These are phyloP conservation scores for Kluyveromyces sp. DNA, from an alignment of 1,139 yeast species.

Conservation along the genomic window DNA sequence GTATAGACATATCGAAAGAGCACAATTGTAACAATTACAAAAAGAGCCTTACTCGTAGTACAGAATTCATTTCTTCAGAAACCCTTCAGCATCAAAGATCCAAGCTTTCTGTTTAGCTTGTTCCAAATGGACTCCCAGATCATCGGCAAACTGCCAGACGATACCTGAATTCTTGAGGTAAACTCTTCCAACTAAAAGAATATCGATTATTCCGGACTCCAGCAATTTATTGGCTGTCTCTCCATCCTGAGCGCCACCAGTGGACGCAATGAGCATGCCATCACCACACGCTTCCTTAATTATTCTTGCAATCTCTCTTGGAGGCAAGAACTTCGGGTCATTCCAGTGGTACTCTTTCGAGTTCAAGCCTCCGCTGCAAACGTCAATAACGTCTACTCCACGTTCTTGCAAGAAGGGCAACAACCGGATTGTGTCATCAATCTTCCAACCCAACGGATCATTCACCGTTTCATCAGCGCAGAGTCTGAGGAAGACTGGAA, in stretches of 20 bases:
- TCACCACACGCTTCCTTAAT: slow-evolving; percentile 43
- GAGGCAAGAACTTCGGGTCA: slow-evolving; percentile 32
- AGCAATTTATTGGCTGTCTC: slow-evolving; percentile 36
- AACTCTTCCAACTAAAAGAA: slow-evolving; percentile 41
- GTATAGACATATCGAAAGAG: not conserved
- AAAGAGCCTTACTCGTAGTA: not conserved
- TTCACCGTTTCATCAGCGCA: slow-evolving; percentile 39
- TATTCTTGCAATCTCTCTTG: slow-evolving; percentile 37
- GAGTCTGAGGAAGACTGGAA: slow-evolving; percentile 42
- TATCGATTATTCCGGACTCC: slow-evolving; percentile 40
- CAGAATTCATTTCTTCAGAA: slow-evolving; percentile 1
- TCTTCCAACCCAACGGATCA: slow-evolving; percentile 39
- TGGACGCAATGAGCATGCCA: slow-evolving; percentile 39
- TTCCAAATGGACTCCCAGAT: slow-evolving; percentile 39
- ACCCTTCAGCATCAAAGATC: slow-evolving; percentile 22
- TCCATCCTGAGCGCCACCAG: slow-evolving; percentile 40
- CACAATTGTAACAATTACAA: slow-evolving; percentile 3
- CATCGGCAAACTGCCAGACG: slow-evolving; percentile 44
- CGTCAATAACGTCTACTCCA: slow-evolving; percentile 48
- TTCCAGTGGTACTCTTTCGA: slow-evolving; percentile 11
- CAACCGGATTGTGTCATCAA: slow-evolving; percentile 42
- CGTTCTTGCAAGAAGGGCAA: slow-evolving; percentile 37
- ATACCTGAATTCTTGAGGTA: slow-evolving; percentile 46
- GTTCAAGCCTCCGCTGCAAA: slow-evolving; percentile 49
- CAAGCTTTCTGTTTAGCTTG: slow-evolving; percentile 38